Conservation (phyloP, 2,329 filamentous ascomycete genomes). For the Fusarium sp. region DNA sequence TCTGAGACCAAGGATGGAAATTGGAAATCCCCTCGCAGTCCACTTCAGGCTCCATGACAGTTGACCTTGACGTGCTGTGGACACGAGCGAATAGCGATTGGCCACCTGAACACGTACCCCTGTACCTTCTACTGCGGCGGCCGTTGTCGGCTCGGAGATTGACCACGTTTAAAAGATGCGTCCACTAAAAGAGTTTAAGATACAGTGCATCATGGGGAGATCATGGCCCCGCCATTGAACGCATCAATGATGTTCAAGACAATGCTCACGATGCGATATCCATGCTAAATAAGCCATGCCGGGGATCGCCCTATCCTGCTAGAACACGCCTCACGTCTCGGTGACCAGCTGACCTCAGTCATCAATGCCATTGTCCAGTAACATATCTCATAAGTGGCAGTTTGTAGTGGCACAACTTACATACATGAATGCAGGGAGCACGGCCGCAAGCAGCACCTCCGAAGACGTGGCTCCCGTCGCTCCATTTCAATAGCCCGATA, state of each 20-base stretch:
- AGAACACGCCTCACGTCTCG: slow-evolving; percentile 25
- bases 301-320: slow-evolving; percentile 19
- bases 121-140: background rate
- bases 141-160: slow-evolving; percentile 31
- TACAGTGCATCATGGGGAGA: slow-evolving; percentile 26
- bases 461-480: slow-evolving; percentile 25
- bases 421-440: slow-evolving; percentile 30
- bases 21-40: slow-evolving; percentile 36
- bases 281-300: slow-evolving; percentile 31
- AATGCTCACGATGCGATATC: slow-evolving; percentile 10
- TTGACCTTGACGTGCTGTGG: slow-evolving; percentile 34
- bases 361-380: slow-evolving; percentile 22
- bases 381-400: slow-evolving; percentile 13
- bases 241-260: slow-evolving; percentile 16
- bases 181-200: slow-evolving; percentile 10
- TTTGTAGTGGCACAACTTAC: slow-evolving; percentile 37
- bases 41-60: slow-evolving; percentile 15
- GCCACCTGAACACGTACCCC: slow-evolving; percentile 16
- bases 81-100: slow-evolving; percentile 33
- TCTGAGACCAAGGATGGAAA: background rate
- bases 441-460: slow-evolving; percentile 15
- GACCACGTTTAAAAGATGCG: slow-evolving; percentile 20
- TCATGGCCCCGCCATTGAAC: slow-evolving; percentile 15
- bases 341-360: slow-evolving; percentile 36
- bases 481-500: slow-evolving; percentile 19